Conservation (phyloP, 108 stramenopile genomes). For the Asterionellopsis glacialis region DNA sequence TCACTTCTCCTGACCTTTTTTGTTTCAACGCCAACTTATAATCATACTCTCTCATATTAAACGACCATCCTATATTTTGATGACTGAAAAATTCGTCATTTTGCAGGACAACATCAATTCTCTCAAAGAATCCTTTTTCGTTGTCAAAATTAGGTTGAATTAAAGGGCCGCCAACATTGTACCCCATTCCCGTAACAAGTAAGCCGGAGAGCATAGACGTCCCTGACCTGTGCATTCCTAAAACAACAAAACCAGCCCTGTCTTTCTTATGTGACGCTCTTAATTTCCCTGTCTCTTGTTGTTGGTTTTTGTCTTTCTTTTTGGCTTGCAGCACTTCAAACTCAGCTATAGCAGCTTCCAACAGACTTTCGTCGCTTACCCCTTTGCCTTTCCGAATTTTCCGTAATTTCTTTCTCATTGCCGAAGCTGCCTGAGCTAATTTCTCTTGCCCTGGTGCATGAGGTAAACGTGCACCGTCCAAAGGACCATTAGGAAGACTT, state of each 20-base stretch:
- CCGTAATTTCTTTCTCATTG: slow-evolving; percentile 19
- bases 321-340: slow-evolving; percentile 21
- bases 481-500: background rate
- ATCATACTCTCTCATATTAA: slow-evolving; percentile 63
- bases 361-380: slow-evolving; percentile 30
- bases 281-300: background rate
- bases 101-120: slow-evolving; percentile 74
- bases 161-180: slow-evolving; percentile 65
- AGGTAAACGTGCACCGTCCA: slow-evolving; percentile 13
- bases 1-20: slow-evolving; percentile 41
- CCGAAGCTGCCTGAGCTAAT: slow-evolving; percentile 20
- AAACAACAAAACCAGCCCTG: slow-evolving; percentile 59
- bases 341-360: slow-evolving; percentile 31
- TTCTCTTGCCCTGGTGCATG: slow-evolving; percentile 14
- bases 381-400: slow-evolving; percentile 27
- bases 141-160: slow-evolving; percentile 71
- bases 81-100: slow-evolving; percentile 82
- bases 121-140: slow-evolving; percentile 89
- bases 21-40: slow-evolving; percentile 48
- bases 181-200: slow-evolving; percentile 59
- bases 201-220: slow-evolving; percentile 79
- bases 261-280: slow-evolving; percentile 5
- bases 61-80: slow-evolving; percentile 71
- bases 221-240: slow-evolving; percentile 89
- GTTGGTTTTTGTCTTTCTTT: slow-evolving; percentile 1